These are phyloP conservation scores for Russula sp. DNA, from an alignment of 768 basidiomycete genomes.

Conservation along the genomic window DNA sequence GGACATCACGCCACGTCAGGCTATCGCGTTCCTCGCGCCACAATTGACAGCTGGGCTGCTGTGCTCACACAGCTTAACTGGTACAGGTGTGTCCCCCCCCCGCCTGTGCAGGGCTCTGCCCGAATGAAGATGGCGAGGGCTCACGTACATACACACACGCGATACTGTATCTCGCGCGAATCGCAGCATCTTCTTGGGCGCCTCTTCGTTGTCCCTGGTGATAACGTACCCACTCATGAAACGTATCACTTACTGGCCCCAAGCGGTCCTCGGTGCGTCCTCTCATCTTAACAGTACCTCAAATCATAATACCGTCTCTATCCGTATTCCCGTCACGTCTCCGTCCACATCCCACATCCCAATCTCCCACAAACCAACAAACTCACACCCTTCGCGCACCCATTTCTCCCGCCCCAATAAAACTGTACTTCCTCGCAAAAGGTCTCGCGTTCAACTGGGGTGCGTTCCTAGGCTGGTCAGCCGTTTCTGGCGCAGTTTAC, in stretches of 20 bases:
- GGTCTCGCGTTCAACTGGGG: conserved; percentile 99
- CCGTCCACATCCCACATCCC: no score
- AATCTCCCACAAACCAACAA: background rate
- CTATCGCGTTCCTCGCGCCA: conserved; percentile 73
- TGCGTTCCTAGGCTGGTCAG: conserved; percentile 92
- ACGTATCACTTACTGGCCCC: conserved; percentile 94
- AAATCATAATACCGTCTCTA: background rate
- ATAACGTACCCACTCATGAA: conserved; percentile 96
- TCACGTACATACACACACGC: background rate
- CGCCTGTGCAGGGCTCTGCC: no score
- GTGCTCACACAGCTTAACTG: conserved; percentile 89
- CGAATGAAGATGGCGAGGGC: background rate
- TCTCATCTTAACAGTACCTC: background rate
- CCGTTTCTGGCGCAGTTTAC: conserved; percentile 74
- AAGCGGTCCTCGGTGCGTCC: conserved; percentile 78
- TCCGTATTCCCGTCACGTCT: background rate
- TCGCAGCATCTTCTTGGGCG: conserved; percentile 82
- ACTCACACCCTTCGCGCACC: no score
- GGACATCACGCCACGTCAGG: conserved; percentile 71
- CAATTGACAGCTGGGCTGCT: conserved; percentile 83
- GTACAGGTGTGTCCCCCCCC: conserved; percentile 94
- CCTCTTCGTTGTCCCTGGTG: conserved; percentile 85
- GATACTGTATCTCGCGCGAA: background rate
- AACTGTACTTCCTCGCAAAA: conserved; percentile 35
- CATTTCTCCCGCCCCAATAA: background rate